Evolutionary conservation across 2,329 filamentous ascomycete genomes (phyloP), one percentile per base, ranked within the genome.

Genomic region (Chalaropsis ovoidea): DNA sequence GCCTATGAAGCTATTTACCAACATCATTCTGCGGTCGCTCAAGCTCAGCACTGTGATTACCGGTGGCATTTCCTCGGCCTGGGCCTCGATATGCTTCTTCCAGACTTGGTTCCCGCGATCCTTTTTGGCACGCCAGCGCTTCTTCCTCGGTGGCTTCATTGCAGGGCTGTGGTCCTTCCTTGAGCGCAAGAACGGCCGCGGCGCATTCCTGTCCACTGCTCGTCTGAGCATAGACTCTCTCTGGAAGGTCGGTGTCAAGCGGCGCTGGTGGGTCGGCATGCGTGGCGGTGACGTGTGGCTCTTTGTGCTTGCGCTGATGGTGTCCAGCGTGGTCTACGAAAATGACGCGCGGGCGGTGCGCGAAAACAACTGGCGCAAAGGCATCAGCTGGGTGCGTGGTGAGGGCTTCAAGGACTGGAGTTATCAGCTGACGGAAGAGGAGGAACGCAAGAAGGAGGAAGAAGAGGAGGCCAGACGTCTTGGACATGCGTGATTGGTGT

Each of bases 221-320:
- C 82, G 92, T 1, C 77, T 86, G n/a, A 90, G 87, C 67, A 79
- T 96, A 39, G 89, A 95, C 73, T 89, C 85, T 45, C 75, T 91
- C 58, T 97, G 91, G 90, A 95, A 95, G 78, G 90, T 95, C 0
- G 91, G 92, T n/a, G 84, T 88, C 65, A 97, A 97, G 84, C 80
- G 87, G 42, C 83, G 90, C 1, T 90, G 90, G 85, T 96, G 93
- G 90, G 85, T 82, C 69, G 89, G 89, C 11, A 81, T 94, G 73
- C 84, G 82, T 71, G 88, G 89, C 45, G 91, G 91, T 0, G 93
- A 97, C 75, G 84, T 96, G 4, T 83, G 87, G 77, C 77, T 97
- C 2, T 92, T 97, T 72, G 87, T 93, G 17, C 75, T 85, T 19
- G 88, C 90, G 61, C 79, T 96, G 76, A 89, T 89, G 70, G 75